Conservation (phyloP, 192 early-diverging fungal genomes). For the Mortierella claussenii region DNA sequence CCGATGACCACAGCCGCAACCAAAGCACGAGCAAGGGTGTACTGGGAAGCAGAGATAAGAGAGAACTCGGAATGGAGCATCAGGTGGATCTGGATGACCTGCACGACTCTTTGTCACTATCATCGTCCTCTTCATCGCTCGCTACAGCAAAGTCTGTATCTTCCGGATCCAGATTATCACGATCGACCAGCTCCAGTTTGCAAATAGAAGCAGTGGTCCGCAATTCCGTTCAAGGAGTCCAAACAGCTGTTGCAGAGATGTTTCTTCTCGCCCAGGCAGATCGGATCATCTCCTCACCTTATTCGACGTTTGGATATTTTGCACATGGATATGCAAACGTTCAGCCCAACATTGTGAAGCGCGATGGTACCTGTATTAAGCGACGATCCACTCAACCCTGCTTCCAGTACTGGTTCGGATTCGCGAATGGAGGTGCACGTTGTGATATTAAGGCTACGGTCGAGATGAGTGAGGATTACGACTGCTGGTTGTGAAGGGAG, state of each 20-base stretch:
- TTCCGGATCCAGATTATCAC: neutral
- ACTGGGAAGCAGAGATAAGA: too few relatives aligned
- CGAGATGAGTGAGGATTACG: constrained; percentile 53
- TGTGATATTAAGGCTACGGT: constrained; percentile 29
- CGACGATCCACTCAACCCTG: constrained; percentile 44
- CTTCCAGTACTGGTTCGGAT: constrained; percentile 53
- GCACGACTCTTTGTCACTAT: neutral
- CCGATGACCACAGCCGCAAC: neutral
- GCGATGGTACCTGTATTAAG: constrained; percentile 39
- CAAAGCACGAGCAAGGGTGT: too few relatives aligned
- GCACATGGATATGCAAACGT: constrained; percentile 45
- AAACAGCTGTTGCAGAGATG: constrained; percentile 47
- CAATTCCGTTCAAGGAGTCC: constrained; percentile 45
- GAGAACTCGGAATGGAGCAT: neutral
- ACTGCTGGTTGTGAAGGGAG: constrained; percentile 40
- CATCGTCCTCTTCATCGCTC: too few relatives aligned
- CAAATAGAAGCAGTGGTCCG: constrained; percentile 34
- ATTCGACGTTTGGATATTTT: constrained; percentile 49
- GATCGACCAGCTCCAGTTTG: neutral
- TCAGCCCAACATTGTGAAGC: constrained; percentile 45
- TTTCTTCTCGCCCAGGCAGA: constrained; percentile 33
- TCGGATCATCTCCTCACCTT: constrained; percentile 43
- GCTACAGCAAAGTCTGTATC: neutral
- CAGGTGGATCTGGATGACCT: neutral
- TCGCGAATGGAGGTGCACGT: constrained; percentile 39